phyloP scores from a whole-genome alignment of 352 stramenopile genomes.

The Phytophthora multivora region DNA sequence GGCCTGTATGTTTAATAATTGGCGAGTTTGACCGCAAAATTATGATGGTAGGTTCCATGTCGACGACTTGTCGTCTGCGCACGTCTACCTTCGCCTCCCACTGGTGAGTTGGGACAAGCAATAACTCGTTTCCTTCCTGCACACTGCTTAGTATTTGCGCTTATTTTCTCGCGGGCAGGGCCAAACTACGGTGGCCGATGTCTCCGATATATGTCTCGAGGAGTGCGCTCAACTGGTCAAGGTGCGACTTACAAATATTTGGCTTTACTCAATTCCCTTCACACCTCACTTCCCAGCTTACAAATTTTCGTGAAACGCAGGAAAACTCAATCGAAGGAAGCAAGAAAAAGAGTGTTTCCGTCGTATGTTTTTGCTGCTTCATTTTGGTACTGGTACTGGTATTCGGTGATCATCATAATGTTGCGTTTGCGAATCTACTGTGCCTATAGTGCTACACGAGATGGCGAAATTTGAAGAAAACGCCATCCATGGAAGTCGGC shows the following conservation, averaged over 20 bases:
- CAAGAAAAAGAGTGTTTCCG: constrained; percentile 90
- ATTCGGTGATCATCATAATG: not conserved
- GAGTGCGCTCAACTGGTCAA: constrained; percentile 93
- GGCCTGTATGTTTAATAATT: not conserved
- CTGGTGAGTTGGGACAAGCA: constrained; percentile 44
- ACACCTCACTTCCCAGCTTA: constrained; percentile 1
- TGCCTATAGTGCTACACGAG: constrained; percentile 87
- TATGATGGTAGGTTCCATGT: constrained; percentile 92
- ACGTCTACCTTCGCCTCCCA: constrained; percentile 97
- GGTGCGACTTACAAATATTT: constrained; percentile 33
- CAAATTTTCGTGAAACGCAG: constrained; percentile 23
- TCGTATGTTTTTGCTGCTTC: constrained; percentile 43
- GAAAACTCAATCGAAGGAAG: constrained; percentile 95
- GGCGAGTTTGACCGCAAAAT: not conserved
- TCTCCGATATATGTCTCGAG: constrained; percentile 82
- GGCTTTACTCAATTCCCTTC: no score
- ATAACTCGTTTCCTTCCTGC: not conserved
- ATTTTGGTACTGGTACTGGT: no score
- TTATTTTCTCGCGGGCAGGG: constrained; percentile 38
- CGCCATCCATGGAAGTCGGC: constrained; percentile 89
- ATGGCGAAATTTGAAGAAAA: constrained; percentile 94
- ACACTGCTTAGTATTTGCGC: not conserved
- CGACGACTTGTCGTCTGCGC: constrained; percentile 97
- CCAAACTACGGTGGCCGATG: constrained; percentile 74
- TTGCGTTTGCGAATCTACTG: not conserved